Conservation (phyloP, 768 basidiomycete species). For the Panaeolus cyanescens region DNA sequence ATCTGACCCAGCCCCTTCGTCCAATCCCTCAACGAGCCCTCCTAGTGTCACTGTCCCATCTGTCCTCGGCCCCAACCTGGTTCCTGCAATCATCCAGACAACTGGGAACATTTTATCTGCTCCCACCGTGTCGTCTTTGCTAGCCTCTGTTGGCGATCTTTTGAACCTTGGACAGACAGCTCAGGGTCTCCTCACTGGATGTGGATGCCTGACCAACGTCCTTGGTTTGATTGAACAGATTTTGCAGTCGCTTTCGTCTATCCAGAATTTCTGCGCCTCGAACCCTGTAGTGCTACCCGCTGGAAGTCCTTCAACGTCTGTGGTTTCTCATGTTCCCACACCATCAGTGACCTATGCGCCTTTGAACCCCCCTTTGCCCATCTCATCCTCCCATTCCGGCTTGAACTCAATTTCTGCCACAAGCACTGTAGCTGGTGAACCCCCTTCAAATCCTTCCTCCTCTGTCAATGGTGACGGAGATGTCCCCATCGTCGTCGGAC, state of each 20-base stretch:
- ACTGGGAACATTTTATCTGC: slow-evolving; percentile 17
- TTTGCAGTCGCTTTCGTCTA: not conserved
- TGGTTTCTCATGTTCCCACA: too few species aligned
- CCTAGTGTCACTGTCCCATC: not conserved
- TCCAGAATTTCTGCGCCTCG: not conserved
- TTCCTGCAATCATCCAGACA: slow-evolving; percentile 15
- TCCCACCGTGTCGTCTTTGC: slow-evolving; percentile 15
- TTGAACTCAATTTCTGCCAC: not conserved
- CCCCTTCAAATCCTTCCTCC: not conserved
- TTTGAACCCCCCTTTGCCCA: not conserved
- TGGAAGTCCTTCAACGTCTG: not conserved
- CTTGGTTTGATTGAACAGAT: slow-evolving; percentile 11
- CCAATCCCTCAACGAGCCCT: not conserved
- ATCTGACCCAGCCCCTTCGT: slow-evolving; percentile 4
- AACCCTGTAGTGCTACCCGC: not conserved
- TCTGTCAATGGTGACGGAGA: not conserved
- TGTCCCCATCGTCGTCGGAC: slow-evolving; percentile 15
- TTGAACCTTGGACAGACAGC: not conserved
- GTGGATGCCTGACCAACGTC: slow-evolving; percentile 7
- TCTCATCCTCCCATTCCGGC: not conserved
- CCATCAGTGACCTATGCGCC: not conserved
- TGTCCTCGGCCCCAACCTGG: slow-evolving; percentile 2
- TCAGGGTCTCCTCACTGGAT: slow-evolving; percentile 2
- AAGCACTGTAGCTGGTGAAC: too few species aligned
- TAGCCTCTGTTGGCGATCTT: slow-evolving; percentile 17